Base-by-base conservation (phyloP, 192 early-diverging fungal genomes). In the Funneliformis geosporum region DNA sequence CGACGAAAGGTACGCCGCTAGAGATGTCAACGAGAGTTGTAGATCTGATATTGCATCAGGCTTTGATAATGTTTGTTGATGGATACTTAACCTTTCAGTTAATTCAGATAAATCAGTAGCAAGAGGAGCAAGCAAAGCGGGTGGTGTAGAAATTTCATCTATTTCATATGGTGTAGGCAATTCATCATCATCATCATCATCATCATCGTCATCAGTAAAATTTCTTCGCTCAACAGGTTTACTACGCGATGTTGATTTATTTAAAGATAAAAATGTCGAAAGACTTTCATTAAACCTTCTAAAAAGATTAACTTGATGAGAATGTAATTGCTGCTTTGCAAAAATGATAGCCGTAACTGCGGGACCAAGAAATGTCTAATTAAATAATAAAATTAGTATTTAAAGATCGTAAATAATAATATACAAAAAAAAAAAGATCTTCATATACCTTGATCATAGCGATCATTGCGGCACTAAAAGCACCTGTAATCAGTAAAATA, bases 271-370 rank as follows among this genome's bases (percentile, higher is more conserved):
- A 14, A 76, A 40, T 42, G 74, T 39, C 25, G 60, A 40, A 76
- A 76, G 74, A 7, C 4, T 76, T 40, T 60, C 55, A 18, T 76
- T 76, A 7, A 76, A 43, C n/a, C 23, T 76, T 76, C 39, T 62
- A 62, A 76, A 39, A 11, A 76, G 60, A 9, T 50, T 25, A 43
- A 76, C 60, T 76, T 76, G 74, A 76, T 76, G 74, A 8, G 74
- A 40, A 62, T 40, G 62, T 21, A 76, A 39, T 76, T 76, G 39
- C 62, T 76, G 74, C 23, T 42, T 76, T n/a, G 74, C 74, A 42
- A 25, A 61, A 62, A 43, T 60, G 7, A 76, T 61, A 6, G 59
- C 21, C 9, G 55, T 62, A 39, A 76, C 25, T 25, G 25, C 21
- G 40, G 74, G 60, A 43, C 39, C 74, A 60, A 76, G 11, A 23